Base-by-base conservation (phyloP, 73 alveolate genomes). In the Urostyla sp. region DNA sequence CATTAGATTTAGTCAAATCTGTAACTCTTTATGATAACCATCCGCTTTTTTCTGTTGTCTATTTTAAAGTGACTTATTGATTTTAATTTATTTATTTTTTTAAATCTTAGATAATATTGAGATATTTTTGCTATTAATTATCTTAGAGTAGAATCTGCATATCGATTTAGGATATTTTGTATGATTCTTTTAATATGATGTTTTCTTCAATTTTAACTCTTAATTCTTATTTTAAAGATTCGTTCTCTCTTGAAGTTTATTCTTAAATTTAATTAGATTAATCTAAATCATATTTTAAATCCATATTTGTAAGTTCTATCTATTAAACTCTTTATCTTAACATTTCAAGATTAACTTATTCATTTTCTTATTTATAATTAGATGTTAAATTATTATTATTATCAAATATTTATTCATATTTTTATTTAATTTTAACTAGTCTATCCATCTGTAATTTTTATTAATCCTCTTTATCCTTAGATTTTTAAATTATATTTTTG, bases 231-330 rank as follows among this genome's bases (percentile, higher is more conserved):
- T 24, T 6, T 43, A 63, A 27, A 20, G 15, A 40, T 37, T 63
- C 79, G 2, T 40, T 13, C 26, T 63, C 16, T 38, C 58, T 10
- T 6, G 31, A 1, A 38, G 23, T 40, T 63, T 44, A 13, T 21
- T 40, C 40, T 34, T 2, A 38, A 50, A 27, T 38, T 16, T 28
- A 1, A 24, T 5, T 1, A 63, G 79, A 16, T 57, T 37, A 37
- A 23, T 69, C 83, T 37, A 10, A 10, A 27, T 69, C 40, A 48
- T 69, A 69, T 26, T 69, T 69, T 2, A 48, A 32, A 31, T 18
- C 18, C 67, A 69, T 45, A 7, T 48, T 23, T 1, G 11, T 27
- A 2, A 69, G 69, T 30, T 69, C 83, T 7, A 69, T 21, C 26
- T 45, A 49, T 31, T 69, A 27, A 6, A 28, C 72, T 27, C 28